These are phyloP conservation scores for Tetrapisispora nanseiensis DNA, from an alignment of 805 yeast genomes.

Conservation along the genomic window DNA sequence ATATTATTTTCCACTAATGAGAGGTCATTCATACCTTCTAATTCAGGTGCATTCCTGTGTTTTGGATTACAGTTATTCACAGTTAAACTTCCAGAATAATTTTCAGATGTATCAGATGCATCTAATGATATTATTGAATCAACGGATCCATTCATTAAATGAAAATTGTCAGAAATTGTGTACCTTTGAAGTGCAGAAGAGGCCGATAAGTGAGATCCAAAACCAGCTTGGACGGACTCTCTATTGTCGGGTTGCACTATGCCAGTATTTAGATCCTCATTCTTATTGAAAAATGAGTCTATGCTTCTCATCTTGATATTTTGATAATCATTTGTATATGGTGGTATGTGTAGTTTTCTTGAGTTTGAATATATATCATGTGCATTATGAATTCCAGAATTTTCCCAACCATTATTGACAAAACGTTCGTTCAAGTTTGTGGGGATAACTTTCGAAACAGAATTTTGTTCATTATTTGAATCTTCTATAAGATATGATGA, in stretches of 20 bases:
- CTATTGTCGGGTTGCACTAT: not conserved
- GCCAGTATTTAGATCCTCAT: too few species aligned
- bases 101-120: not conserved
- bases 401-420: not conserved
- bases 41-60: too few species aligned
- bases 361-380: too few species aligned
- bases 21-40: too few species aligned
- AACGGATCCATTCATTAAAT: not conserved
- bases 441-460: not conserved
- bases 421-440: not conserved
- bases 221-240: not conserved
- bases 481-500: slow-evolving; percentile 10
- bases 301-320: slow-evolving; percentile 1
- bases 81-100: too few species aligned
- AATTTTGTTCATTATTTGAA: not conserved
- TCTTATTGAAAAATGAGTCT: not conserved
- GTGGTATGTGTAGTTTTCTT: too few species aligned
- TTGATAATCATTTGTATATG: too few species aligned
- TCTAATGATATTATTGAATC: not conserved
- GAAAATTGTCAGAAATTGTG: not conserved
- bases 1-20: too few species aligned
- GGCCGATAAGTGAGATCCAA: too few species aligned
- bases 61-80: too few species aligned
- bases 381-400: too few species aligned
- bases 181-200: not conserved